A percentile compares a stretch with the other conserved stretches of the same genome.
phyloP scores from a whole-genome alignment of 192 early-diverging fungal genomes.

The Coemansia sp. region DNA sequence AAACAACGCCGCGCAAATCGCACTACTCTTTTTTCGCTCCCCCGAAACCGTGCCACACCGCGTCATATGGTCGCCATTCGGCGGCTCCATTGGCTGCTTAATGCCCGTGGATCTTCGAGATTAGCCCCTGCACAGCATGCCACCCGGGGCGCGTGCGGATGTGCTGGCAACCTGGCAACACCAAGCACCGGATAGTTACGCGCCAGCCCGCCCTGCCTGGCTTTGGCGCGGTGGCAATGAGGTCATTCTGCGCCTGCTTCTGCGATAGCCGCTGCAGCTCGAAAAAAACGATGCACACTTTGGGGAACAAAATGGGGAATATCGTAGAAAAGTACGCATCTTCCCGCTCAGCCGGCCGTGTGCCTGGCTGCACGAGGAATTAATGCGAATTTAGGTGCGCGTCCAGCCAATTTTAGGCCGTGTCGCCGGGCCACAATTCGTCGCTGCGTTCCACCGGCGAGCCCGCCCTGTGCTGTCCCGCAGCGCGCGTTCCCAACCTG shows the following conservation, averaged over 20 bases:
- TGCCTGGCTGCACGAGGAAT: not conserved
- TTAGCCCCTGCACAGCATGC: too few relatives aligned
- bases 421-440: not conserved
- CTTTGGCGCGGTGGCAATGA: not conserved
- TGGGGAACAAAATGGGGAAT: not conserved
- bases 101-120: conserved; percentile 1
- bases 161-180: too few relatives aligned
- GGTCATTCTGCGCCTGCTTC: not conserved
- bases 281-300: not conserved
- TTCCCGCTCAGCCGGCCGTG: not conserved
- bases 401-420: not conserved
- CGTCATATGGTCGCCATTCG: conserved; percentile 1
- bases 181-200: too few relatives aligned
- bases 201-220: too few relatives aligned
- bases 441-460: too few relatives aligned
- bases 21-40: not conserved
- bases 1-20: not conserved
- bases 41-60: not conserved
- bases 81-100: not conserved
- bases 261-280: not conserved
- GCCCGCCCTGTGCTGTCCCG: not conserved
- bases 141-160: too few relatives aligned
- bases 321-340: not conserved
- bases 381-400: not conserved
- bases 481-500: not conserved